Conservation (phyloP, 768 basidiomycete genomes). For the Tricholoma sp. region DNA sequence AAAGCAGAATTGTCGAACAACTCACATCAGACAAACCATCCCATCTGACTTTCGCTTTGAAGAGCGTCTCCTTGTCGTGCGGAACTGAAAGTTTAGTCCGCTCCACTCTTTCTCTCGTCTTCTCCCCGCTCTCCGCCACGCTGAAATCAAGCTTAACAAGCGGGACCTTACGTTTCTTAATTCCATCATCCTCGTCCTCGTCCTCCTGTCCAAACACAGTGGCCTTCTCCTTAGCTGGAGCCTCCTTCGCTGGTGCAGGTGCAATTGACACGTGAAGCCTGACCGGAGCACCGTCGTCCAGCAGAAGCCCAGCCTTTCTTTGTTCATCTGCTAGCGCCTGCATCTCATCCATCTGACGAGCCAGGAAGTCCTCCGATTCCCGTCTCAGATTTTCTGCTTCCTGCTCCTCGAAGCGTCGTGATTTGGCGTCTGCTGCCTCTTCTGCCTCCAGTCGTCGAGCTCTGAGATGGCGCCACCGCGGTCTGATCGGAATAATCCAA, state of each 20-base stretch:
- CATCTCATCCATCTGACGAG: conserved; percentile 94
- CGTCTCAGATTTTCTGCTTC: conserved; percentile 83
- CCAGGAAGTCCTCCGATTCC: conserved; percentile 92
- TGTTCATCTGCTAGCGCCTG: conserved; percentile 88
- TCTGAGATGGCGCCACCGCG: conserved; percentile 81
- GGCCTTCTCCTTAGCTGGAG: conserved; percentile 41
- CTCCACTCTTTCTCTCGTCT: conserved; percentile 74
- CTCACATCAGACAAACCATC: conserved; percentile 85
- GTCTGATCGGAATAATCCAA: conserved; percentile 30
- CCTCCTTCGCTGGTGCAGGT: conserved; percentile 38
- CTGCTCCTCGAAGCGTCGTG: conserved; percentile 75
- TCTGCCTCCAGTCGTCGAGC: conserved; percentile 68
- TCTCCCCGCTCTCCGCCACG: conserved; percentile 72
- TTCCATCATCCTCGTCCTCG: conserved; percentile 84
- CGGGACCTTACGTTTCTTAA: conserved; percentile 77
- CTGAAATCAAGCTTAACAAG: conserved; percentile 90
- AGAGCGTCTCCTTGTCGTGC: conserved; percentile 68
- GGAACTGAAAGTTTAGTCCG: conserved; percentile 74
- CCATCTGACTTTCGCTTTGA: conserved; percentile 87
- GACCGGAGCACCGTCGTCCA: conserved; percentile 90
- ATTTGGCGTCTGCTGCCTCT: conserved; percentile 79
- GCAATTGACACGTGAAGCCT: conserved; percentile 75
- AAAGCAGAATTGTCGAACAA: conserved; percentile 7
- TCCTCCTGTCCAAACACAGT: conserved; percentile 75
- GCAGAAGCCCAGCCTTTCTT: conserved; percentile 81